Base-by-base conservation (phyloP, 305 asterid genomes). In the Plantago rigida region DNA sequence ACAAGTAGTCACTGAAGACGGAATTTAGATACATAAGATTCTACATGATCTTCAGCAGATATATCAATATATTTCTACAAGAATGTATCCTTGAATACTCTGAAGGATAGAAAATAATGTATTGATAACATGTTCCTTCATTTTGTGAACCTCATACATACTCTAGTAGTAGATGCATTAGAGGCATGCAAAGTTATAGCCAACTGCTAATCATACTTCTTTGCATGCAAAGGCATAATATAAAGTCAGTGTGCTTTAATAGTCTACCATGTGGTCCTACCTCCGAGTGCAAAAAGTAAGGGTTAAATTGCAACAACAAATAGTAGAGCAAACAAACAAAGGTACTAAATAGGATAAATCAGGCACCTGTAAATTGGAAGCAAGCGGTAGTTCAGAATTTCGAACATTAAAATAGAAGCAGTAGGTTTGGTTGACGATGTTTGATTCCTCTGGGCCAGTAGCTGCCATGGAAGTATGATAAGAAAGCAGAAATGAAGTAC, bases 321-420 rank as follows among this genome's bases (percentile, higher is more conserved):
- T 22, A 51, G 63, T 52, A 57, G 44, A 47, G 6, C 60, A 61
- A 22, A 46, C 67, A 60, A 34, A 64, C 52, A 36, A 65, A 58
- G 12, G 4, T 4, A 5, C 22, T 51, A 56, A 56, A 56, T 36
- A 36, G 44, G 44, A 69, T 44, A 39, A 15, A 26, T 58, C 59
- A 49, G 63, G 71, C 60, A 87, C 99, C 99, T 89, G 92, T 92
- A 92, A 39, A 92, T 81, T 14, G 95, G 81, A 80, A 92, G 95
- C 75, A 92, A 79, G 57, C 99, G 99, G 66, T 84, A 92, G 81
- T 92, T 92, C 68, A 92, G 73, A 75, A 92, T 83, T 78, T 92
- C 99, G 78, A 92, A 89, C 70, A 92, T 82, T 84, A 92, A 79
- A 68, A 88, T 68, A 49, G 83, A 74, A 66, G 91, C 85, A 71